Conservation (phyloP, 805 yeast species). For the Candida verbasci region DNA sequence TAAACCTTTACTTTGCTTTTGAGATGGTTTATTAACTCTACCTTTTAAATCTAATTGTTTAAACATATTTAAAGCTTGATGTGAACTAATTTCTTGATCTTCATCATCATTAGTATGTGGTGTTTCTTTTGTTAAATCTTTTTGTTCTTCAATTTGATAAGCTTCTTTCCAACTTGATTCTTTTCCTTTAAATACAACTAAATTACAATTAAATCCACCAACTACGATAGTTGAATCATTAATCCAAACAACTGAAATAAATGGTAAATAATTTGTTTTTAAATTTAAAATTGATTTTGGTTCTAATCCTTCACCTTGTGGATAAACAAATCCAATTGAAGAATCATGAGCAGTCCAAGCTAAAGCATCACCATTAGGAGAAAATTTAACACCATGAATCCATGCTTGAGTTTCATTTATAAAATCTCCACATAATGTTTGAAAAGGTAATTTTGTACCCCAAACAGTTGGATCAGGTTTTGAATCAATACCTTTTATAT, state of each 20-base stretch:
- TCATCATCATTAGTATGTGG: slow-evolving; percentile 27
- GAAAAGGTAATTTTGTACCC: slow-evolving; percentile 96
- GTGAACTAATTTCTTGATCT: slow-evolving; percentile 59
- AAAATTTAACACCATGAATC: slow-evolving; percentile 87
- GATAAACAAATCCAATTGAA: slow-evolving; percentile 74
- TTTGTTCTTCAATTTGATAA: slow-evolving; percentile 50
- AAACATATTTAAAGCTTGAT: slow-evolving; percentile 87
- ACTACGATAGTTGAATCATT: slow-evolving; percentile 66
- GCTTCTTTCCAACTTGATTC: slow-evolving; percentile 60
- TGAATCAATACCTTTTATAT: slow-evolving; percentile 79
- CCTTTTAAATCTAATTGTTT: slow-evolving; percentile 95
- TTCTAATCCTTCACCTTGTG: slow-evolving; percentile 60
- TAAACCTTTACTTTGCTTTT: slow-evolving; percentile 34
- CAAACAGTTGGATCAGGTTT: slow-evolving; percentile 80
- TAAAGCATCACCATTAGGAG: slow-evolving; percentile 71
- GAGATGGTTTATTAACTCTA: slow-evolving; percentile 45
- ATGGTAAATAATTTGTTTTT: slow-evolving; percentile 72
- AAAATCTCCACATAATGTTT: slow-evolving; percentile 81
- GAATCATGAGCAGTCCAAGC: slow-evolving; percentile 88
- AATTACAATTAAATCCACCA: slow-evolving; percentile 92
- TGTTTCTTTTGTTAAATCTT: slow-evolving; percentile 44
- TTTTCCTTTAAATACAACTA: slow-evolving; percentile 75
- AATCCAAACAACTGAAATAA: slow-evolving; percentile 68
- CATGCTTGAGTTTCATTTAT: slow-evolving; percentile 72
- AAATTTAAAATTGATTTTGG: slow-evolving; percentile 58